A percentile compares a stretch with the other conserved stretches of the same genome.
These are phyloP conservation scores for Elsinoe australis DNA, from an alignment of 2,329 filamentous ascomycete species.

Conservation along the genomic window DNA sequence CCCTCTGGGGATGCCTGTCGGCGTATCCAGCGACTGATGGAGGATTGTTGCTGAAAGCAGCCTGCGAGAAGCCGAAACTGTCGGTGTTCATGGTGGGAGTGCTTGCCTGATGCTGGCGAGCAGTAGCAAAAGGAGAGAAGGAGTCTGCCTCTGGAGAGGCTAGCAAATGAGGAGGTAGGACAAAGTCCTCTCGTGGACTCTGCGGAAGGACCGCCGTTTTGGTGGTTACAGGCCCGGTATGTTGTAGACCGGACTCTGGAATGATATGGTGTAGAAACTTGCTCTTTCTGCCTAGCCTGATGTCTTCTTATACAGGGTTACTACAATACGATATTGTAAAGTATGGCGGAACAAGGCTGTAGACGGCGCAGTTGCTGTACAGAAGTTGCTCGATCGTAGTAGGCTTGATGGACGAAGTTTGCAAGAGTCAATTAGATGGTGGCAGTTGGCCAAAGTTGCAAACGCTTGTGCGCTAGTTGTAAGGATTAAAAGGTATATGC, in stretches of 20 bases:
- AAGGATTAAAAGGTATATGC: conserved; percentile 10
- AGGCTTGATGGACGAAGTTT: conserved; percentile 7
- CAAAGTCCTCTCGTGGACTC: conserved; percentile 71
- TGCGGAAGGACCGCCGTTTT: conserved; percentile 78
- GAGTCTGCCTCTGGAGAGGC: conserved; percentile 84
- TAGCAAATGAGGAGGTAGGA: conserved; percentile 75
- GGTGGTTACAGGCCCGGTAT: conserved; percentile 33
- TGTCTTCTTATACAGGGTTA: background rate
- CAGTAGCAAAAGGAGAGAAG: conserved; percentile 47
- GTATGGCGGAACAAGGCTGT: background rate
- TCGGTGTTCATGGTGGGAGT: conserved; percentile 64
- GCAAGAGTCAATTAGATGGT: conserved; percentile 1
- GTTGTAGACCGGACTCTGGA: conserved; percentile 13
- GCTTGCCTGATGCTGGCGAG: conserved; percentile 55
- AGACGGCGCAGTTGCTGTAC: conserved; percentile 8
- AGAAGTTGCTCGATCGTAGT: too few relatives aligned
- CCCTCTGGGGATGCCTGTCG: conserved; percentile 75
- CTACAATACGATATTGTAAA: background rate
- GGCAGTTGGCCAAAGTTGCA: background rate
- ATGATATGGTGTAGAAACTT: background rate
- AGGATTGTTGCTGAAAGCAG: conserved; percentile 79
- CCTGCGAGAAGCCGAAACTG: conserved; percentile 86
- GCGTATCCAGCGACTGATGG: conserved; percentile 66
- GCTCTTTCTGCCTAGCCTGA: conserved; percentile 5
- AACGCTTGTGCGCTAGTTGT: background rate